Base-by-base conservation (phyloP, 257 asterid species). In the Solanum dulcamara region DNA sequence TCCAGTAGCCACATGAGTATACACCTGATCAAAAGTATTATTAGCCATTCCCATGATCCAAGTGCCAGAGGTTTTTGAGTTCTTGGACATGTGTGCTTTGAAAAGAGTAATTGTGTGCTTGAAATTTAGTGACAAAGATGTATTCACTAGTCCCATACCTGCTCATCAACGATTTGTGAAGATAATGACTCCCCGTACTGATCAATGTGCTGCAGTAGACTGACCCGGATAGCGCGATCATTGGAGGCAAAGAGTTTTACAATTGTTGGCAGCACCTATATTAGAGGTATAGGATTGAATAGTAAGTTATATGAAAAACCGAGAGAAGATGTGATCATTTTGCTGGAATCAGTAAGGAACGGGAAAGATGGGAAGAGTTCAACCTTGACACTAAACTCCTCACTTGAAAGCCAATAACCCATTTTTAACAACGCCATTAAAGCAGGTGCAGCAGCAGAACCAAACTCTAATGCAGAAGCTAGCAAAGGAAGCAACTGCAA, bases 381-480 rank as follows among this genome's bases (percentile, higher is more conserved):
- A n/a, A 94, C 99, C 99, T 93, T 95, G 85, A 88, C 91, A 59
- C 91, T 84, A 86, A 90, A 93, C 88, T 97, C 99, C 87, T 97
- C 98, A 46, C 92, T 75, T 59, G 98, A 90, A 89, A 97, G 98
- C 91, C 94, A 93, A 77, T 98, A 92, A 84, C 97, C 98, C 95
- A 97, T 84, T 90, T 97, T 97, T 90, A 97, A 87, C 88, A 97
- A 86, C 85, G 98, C 98, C 13, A 97, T 92, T 92, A 97, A 90
- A 85, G 99, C 98, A 84, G 97, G 98, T 33, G 99, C 99, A 90
- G 97, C 92, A 87, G 99, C 98, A 81, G 99, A 92, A 86, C 99
- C 98, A 89, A 93, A 97, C 91, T 95, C 99, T 81, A 97, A 87
- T 51, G 99, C 93, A 1, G 98, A 95, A 85, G 99, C 98, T 77